Evolutionary conservation across 805 yeast genomes (phyloP).

Genomic region (Pichia occidentalis): DNA sequence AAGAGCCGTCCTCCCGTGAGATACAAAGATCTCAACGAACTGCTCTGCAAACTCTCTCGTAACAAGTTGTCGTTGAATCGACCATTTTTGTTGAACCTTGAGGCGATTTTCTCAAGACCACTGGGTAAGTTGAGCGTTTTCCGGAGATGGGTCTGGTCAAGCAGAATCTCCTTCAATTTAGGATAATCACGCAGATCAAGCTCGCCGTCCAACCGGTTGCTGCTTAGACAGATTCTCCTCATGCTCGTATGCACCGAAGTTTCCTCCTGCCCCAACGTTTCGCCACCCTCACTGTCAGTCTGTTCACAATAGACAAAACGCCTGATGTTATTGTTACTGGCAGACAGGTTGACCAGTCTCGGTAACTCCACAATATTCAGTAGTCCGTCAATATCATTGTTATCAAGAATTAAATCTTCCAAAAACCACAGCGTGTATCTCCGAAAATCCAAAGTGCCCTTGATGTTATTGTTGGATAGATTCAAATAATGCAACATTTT

Average conservation of each 20-base stretch:
- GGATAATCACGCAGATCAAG: constrained; percentile 31
- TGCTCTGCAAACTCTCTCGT: constrained; percentile 11
- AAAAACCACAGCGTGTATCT: constrained; percentile 32
- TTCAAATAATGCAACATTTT: constrained; percentile 37
- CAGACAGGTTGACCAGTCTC: constrained; percentile 34
- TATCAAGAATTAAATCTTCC: constrained; percentile 39
- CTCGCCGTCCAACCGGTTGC: constrained; percentile 5
- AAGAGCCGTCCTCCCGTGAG: constrained; percentile 26
- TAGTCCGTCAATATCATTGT: constrained; percentile 33
- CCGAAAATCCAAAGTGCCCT: constrained; percentile 34
- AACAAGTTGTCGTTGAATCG: constrained; percentile 22
- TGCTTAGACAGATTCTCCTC: constrained; percentile 11
- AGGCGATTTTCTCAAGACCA: constrained; percentile 37
- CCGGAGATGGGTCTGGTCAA: constrained; percentile 36
- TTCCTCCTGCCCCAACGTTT: constrained; percentile 32
- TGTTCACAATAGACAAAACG: constrained; percentile 17
- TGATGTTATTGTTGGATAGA: constrained; percentile 36
- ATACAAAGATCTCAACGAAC: constrained; percentile 31
- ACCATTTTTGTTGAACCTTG: constrained; percentile 30
- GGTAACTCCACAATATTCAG: constrained; percentile 33
- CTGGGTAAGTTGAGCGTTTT: constrained; percentile 27
- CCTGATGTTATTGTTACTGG: constrained; percentile 36
- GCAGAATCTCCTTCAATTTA: constrained; percentile 35
- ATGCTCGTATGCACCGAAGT: constrained; percentile 18
- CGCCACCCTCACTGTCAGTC: too few relatives aligned